Evolutionary conservation across 331 rosid species (phyloP).

Genomic region (Malus hybrid): DNA sequence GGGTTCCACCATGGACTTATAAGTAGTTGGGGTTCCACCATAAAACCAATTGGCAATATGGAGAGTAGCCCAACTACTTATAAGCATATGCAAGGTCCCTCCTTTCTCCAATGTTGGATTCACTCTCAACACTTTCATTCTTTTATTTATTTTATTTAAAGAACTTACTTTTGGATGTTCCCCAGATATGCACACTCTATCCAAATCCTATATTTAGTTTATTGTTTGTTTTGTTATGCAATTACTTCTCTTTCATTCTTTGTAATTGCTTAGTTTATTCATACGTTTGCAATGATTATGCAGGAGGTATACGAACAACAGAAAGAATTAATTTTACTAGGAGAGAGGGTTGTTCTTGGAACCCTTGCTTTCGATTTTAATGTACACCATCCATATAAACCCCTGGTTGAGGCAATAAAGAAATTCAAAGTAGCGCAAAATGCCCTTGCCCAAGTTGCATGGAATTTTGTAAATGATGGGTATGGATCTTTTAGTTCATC

Average conservation of each 20-base stretch:
- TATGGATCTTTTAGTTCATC: slow-evolving; percentile 31
- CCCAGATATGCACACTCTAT: background rate
- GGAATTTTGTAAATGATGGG: slow-evolving; percentile 99
- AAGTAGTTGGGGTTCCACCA: too few species aligned
- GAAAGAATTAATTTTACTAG: slow-evolving; percentile 76
- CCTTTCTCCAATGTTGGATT: too few species aligned
- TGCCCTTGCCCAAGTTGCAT: slow-evolving; percentile 99
- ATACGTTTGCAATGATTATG: slow-evolving; percentile 21
- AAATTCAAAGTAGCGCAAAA: slow-evolving; percentile 98
- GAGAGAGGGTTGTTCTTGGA: slow-evolving; percentile 92
- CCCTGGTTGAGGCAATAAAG: slow-evolving; percentile 98
- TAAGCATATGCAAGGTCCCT: too few species aligned
- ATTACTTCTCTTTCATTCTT: background rate
- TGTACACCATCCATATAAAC: slow-evolving; percentile 95
- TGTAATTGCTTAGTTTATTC: background rate
- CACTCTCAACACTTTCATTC: background rate
- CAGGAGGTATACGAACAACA: slow-evolving; percentile 98
- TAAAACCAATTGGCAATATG: too few species aligned
- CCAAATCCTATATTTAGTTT: background rate
- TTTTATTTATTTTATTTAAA: background rate
- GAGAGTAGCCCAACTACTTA: too few species aligned
- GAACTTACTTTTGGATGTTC: background rate
- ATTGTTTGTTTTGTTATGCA: background rate
- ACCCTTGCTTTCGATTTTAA: slow-evolving; percentile 93
- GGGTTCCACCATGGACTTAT: too few species aligned